phyloP scores from a whole-genome alignment of 2,329 filamentous ascomycete species.

The Cordyceps sp. region DNA sequence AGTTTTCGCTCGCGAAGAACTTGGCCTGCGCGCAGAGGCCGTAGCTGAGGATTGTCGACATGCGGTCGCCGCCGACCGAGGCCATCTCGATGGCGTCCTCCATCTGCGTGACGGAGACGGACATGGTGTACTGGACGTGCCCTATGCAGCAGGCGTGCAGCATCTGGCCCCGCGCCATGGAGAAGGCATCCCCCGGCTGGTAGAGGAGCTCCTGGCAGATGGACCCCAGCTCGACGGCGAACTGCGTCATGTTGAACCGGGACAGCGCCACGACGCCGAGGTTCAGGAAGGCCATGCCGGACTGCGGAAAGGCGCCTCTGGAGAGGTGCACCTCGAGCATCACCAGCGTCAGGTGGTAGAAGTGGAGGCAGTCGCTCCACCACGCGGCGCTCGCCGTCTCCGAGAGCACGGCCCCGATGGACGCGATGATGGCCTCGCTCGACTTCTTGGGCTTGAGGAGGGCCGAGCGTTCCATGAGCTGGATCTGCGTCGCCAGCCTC shows the following conservation, averaged over 20 bases:
- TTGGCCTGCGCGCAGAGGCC: slow-evolving; percentile 50
- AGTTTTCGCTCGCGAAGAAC: slow-evolving; percentile 54
- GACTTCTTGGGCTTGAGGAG: slow-evolving; percentile 25
- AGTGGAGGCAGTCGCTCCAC: slow-evolving; percentile 57
- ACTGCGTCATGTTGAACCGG: slow-evolving; percentile 54
- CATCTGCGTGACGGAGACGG: slow-evolving; percentile 38
- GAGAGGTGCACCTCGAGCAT: slow-evolving; percentile 51
- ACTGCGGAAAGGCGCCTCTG: slow-evolving; percentile 50
- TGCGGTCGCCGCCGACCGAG: slow-evolving; percentile 50
- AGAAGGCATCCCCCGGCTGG: slow-evolving; percentile 45
- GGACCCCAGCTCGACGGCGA: slow-evolving; percentile 47
- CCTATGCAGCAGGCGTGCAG: slow-evolving; percentile 54
- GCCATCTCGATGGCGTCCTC: slow-evolving; percentile 52
- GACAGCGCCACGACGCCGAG: slow-evolving; percentile 49
- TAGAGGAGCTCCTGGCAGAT: slow-evolving; percentile 49
- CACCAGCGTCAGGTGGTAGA: slow-evolving; percentile 52
- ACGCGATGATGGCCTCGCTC: slow-evolving; percentile 37
- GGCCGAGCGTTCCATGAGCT: slow-evolving; percentile 33
- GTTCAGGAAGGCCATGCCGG: slow-evolving; percentile 51
- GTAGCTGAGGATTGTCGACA: slow-evolving; percentile 54
- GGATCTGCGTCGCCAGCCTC: slow-evolving; percentile 40
- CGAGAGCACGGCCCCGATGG: slow-evolving; percentile 51
- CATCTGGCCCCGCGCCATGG: slow-evolving; percentile 51
- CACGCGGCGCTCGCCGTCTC: slow-evolving; percentile 56
- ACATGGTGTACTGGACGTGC: slow-evolving; percentile 49